Evolutionary conservation across 164 flowering plant genomes (phyloP).

Genomic region (Vitis rupestris): DNA sequence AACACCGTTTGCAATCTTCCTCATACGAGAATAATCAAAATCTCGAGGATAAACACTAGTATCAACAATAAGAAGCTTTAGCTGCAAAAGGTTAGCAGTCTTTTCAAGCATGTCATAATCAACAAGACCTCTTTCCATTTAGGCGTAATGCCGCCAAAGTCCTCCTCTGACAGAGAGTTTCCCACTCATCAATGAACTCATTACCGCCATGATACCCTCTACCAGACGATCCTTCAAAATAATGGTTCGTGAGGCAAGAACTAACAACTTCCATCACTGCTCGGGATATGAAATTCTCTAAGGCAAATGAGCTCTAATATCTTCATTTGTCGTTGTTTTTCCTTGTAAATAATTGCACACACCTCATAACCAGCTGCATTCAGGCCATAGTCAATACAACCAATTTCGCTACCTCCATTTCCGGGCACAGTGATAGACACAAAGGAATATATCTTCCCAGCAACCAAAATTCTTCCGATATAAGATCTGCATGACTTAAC

Average conservation of each 20-base stretch:
- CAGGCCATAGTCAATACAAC: slow-evolving; percentile 52
- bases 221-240: slow-evolving; percentile 95
- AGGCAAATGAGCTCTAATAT: slow-evolving; percentile 90
- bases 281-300: slow-evolving; percentile 92
- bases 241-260: slow-evolving; percentile 92
- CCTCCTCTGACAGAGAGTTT: slow-evolving; percentile 79
- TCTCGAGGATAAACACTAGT: slow-evolving; percentile 97
- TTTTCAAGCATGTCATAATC: slow-evolving; percentile 98
- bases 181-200: slow-evolving; percentile 90
- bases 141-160: slow-evolving; percentile 82
- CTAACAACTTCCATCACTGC: slow-evolving; percentile 31
- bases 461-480: slow-evolving; percentile 44
- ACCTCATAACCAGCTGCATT: slow-evolving; percentile 80
- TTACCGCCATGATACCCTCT: slow-evolving; percentile 98
- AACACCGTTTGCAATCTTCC: slow-evolving; percentile 49
- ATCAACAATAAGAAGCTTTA: slow-evolving; percentile 90
- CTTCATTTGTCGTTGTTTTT: slow-evolving; percentile 64
- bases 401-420: slow-evolving; percentile 43
- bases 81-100: slow-evolving; percentile 79
- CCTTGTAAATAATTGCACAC: slow-evolving; percentile 19
- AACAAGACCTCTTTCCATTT: slow-evolving; percentile 21
- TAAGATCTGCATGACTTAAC: slow-evolving; percentile 31
- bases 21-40: slow-evolving; percentile 90
- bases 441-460: slow-evolving; percentile 52
- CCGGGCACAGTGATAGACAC: slow-evolving; percentile 45